These are phyloP conservation scores for Neobulgaria alba DNA, from an alignment of 2,329 filamentous ascomycete genomes.

Conservation along the genomic window DNA sequence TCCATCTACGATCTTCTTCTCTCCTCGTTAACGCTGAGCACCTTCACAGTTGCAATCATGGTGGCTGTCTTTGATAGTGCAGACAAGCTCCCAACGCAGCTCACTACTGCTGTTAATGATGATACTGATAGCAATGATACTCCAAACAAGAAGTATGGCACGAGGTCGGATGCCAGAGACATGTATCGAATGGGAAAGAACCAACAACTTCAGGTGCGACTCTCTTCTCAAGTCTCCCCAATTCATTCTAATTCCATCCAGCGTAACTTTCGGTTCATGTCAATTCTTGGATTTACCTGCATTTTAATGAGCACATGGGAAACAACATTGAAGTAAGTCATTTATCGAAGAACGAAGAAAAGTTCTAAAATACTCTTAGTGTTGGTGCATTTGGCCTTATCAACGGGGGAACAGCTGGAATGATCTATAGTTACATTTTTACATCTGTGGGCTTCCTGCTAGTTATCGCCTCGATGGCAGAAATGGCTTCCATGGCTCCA, in stretches of 20 bases:
- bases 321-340: neutral
- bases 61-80: neutral
- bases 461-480: constrained; percentile 10
- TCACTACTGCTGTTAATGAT: neutral
- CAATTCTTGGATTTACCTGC: constrained; percentile 1
- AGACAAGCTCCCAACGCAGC: neutral
- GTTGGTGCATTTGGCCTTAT: neutral
- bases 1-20: no score
- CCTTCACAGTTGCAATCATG: neutral
- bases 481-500: constrained; percentile 35
- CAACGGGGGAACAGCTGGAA: neutral
- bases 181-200: constrained; percentile 1
- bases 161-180: neutral
- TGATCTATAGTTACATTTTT: neutral
- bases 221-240: no score
- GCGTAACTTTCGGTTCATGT: neutral
- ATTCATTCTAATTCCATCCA: no score
- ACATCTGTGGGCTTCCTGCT: neutral
- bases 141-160: neutral
- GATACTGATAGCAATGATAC: neutral
- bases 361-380: neutral
- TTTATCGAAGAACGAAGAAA: neutral
- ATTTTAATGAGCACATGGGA: constrained; percentile 1
- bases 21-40: no score
- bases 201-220: neutral